Conservation (phyloP, 2,329 filamentous ascomycete genomes). For the Corniculantispora saksenae region DNA sequence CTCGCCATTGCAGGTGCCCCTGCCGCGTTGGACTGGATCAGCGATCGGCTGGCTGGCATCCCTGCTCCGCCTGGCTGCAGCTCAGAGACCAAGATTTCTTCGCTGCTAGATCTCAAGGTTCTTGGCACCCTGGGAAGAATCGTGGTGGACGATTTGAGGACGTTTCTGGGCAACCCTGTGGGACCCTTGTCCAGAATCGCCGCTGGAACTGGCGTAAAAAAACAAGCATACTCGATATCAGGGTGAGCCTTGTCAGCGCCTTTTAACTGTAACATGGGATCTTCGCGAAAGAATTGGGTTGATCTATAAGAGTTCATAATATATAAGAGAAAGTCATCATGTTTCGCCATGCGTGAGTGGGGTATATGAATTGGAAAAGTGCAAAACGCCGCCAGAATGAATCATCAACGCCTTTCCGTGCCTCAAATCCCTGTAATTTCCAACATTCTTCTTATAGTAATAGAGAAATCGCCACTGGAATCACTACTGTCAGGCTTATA, state of each 20-base stretch:
- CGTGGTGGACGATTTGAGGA: not conserved
- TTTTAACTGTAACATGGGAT: too few relatives aligned
- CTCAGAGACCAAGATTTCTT: not conserved
- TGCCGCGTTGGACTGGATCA: not conserved
- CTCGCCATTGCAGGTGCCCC: not conserved
- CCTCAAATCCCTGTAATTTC: not conserved
- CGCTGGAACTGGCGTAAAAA: too few relatives aligned
- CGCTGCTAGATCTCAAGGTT: not conserved
- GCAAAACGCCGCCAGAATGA: not conserved
- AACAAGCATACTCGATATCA: too few relatives aligned
- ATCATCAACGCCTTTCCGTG: not conserved
- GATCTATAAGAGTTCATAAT: not conserved
- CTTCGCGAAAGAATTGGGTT: too few relatives aligned
- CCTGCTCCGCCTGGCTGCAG: not conserved
- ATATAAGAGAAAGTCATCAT: not conserved
- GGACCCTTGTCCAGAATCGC: not conserved
- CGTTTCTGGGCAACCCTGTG: not conserved
- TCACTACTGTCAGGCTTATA: not conserved
- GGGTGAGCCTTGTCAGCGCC: too few relatives aligned
- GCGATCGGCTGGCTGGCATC: not conserved
- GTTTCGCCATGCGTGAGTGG: not conserved
- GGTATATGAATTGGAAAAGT: not conserved
- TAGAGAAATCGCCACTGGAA: not conserved
- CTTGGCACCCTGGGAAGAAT: not conserved
- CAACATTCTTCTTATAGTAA: not conserved